A percentile compares a stretch with the other conserved stretches of the same genome.
These are phyloP conservation scores for Neofusicoccum cordaticola DNA, from an alignment of 2,329 filamentous ascomycete genomes.

Conservation along the genomic window DNA sequence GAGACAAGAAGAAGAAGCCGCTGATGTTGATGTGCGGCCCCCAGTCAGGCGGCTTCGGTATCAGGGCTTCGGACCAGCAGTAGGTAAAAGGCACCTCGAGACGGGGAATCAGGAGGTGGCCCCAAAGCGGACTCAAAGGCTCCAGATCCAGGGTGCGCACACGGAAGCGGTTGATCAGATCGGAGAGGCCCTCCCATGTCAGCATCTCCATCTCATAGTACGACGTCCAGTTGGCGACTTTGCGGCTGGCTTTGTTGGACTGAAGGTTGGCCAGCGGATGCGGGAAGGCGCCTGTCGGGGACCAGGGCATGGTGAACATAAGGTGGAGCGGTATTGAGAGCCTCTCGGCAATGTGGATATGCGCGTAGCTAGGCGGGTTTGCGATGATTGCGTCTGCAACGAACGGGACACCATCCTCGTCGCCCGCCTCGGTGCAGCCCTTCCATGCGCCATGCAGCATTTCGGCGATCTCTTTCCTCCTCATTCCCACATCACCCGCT, in stretches of 20 bases:
- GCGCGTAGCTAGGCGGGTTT: constrained; percentile 75
- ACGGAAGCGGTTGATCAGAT: constrained; percentile 73
- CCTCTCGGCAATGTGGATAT: constrained; percentile 73
- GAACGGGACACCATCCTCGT: constrained; percentile 68
- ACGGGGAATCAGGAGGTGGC: constrained; percentile 68
- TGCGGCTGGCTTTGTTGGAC: constrained; percentile 66
- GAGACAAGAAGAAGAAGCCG: constrained; percentile 75
- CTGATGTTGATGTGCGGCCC: constrained; percentile 68
- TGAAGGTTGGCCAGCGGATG: constrained; percentile 77
- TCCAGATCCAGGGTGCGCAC: constrained; percentile 67
- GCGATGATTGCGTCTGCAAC: constrained; percentile 80
- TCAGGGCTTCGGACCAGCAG: constrained; percentile 56
- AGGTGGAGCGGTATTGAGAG: constrained; percentile 72
- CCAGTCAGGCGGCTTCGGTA: constrained; percentile 68
- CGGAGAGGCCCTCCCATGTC: constrained; percentile 62
- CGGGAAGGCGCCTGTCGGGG: constrained; percentile 70
- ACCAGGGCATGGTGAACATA: constrained; percentile 89
- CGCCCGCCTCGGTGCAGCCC: constrained; percentile 69
- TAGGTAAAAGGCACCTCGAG: constrained; percentile 69
- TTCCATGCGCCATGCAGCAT: constrained; percentile 85
- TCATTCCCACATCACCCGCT: constrained; percentile 67
- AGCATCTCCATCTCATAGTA: constrained; percentile 82
- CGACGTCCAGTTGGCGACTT: constrained; percentile 75
- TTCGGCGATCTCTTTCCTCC: constrained; percentile 69
- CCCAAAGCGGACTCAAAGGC: constrained; percentile 73